phyloP scores from a whole-genome alignment of 768 basidiomycete genomes.

The Cyclocybe aegerita region DNA sequence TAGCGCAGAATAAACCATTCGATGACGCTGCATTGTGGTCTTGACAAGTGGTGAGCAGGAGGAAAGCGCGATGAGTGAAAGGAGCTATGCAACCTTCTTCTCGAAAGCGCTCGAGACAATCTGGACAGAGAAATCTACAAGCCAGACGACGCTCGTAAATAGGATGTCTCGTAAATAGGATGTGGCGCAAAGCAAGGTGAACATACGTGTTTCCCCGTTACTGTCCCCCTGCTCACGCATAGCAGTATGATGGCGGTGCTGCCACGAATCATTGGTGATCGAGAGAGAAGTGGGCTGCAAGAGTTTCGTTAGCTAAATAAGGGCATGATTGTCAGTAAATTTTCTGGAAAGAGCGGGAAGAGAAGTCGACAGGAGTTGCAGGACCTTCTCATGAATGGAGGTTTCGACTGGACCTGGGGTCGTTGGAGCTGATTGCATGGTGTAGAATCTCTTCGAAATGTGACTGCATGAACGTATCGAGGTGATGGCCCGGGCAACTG shows the following conservation, averaged over 20 bases:
- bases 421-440: slow-evolving; percentile 11
- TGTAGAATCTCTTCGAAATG: slow-evolving; percentile 7
- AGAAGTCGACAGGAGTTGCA: background rate
- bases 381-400: slow-evolving; percentile 17
- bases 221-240: slow-evolving; percentile 72
- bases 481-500: slow-evolving; percentile 1
- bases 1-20: slow-evolving; percentile 73
- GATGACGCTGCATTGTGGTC: slow-evolving; percentile 79
- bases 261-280: slow-evolving; percentile 81
- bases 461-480: background rate
- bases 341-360: slow-evolving; percentile 10
- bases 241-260: slow-evolving; percentile 81
- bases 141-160: background rate
- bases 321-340: slow-evolving; percentile 16
- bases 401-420: slow-evolving; percentile 18
- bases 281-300: slow-evolving; percentile 62
- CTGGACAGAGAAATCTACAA: slow-evolving; percentile 68
- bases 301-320: slow-evolving; percentile 54
- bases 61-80: slow-evolving; percentile 7
- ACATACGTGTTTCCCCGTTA: slow-evolving; percentile 82
- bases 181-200: slow-evolving; percentile 6
- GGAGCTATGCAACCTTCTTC: slow-evolving; percentile 56
- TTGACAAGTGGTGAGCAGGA: slow-evolving; percentile 25
- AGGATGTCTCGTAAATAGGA: slow-evolving; percentile 1
- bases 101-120: slow-evolving; percentile 72